Percentiles rank a stretch among this genome's conserved stretches.
phyloP scores from a whole-genome alignment of 768 basidiomycete species.

The Suillus subalutaceus region DNA sequence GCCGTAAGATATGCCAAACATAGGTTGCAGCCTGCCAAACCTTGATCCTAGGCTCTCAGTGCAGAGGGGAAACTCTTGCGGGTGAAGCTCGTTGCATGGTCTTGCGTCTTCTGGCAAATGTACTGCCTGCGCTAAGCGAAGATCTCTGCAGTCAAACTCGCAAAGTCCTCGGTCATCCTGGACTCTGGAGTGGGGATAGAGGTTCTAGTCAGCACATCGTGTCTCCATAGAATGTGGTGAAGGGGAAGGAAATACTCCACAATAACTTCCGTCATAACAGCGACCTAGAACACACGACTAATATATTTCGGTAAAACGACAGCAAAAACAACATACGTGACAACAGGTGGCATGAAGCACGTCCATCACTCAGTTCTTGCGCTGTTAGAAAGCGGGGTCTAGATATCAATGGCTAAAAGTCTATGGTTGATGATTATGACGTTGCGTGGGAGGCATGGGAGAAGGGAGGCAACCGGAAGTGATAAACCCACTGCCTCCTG shows the following conservation, averaged over 20 bases:
- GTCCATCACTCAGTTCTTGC: constrained; percentile 23
- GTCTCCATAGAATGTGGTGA: neutral
- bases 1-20: neutral
- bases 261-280: neutral
- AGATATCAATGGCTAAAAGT: constrained; percentile 32
- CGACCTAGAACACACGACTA: neutral
- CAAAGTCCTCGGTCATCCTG: neutral
- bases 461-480: constrained; percentile 69
- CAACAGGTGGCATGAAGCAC: neutral
- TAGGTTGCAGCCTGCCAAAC: neutral
- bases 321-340: neutral
- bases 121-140: neutral
- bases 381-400: constrained; percentile 25
- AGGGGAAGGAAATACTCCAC: neutral
- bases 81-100: neutral
- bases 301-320: neutral
- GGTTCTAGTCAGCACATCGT: neutral
- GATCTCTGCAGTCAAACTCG: neutral
- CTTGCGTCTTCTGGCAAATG: neutral
- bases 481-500: constrained; percentile 78
- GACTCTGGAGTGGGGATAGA: neutral
- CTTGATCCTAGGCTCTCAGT: neutral
- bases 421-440: constrained; percentile 26
- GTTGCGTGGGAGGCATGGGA: constrained; percentile 54
- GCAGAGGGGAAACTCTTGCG: neutral